phyloP scores from a whole-genome alignment of 768 basidiomycete species.

The Tylopilus plumbeoviolaceoides region DNA sequence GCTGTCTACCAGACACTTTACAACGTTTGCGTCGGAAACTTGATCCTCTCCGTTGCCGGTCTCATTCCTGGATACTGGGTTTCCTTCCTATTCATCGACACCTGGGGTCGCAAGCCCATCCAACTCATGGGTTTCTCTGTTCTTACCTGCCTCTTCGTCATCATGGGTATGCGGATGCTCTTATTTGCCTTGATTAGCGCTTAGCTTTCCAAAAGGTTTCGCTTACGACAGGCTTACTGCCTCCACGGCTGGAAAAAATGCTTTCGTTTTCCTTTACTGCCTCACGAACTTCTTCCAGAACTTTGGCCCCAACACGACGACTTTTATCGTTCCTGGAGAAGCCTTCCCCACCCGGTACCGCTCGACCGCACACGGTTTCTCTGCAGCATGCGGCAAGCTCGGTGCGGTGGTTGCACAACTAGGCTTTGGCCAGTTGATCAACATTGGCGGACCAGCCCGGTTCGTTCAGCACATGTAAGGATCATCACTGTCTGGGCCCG shows the following conservation, averaged over 20 bases:
- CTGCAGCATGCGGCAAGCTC: slow-evolving; percentile 77
- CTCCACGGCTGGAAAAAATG: slow-evolving; percentile 40
- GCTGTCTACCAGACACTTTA: slow-evolving; percentile 54
- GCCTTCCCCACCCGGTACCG: slow-evolving; percentile 87
- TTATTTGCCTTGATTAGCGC: not conserved
- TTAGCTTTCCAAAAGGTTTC: slow-evolving; percentile 45
- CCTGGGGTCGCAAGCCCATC: slow-evolving; percentile 79
- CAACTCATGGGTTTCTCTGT: slow-evolving; percentile 74
- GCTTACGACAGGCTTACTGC: slow-evolving; percentile 55
- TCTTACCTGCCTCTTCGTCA: slow-evolving; percentile 61
- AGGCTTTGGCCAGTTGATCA: slow-evolving; percentile 63
- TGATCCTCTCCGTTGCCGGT: slow-evolving; percentile 73
- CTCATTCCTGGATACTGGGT: slow-evolving; percentile 74
- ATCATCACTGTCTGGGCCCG: not conserved
- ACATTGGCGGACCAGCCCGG: slow-evolving; percentile 60
- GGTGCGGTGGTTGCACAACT: slow-evolving; percentile 82
- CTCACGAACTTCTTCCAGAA: slow-evolving; percentile 90
- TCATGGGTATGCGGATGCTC: slow-evolving; percentile 51
- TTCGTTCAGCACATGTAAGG: slow-evolving; percentile 70
- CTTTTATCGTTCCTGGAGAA: slow-evolving; percentile 80
- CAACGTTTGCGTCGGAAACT: slow-evolving; percentile 70
- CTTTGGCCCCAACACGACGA: slow-evolving; percentile 79
- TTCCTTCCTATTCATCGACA: slow-evolving; percentile 62
- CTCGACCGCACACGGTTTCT: slow-evolving; percentile 81
- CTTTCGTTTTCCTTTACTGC: slow-evolving; percentile 81